Base-by-base conservation (phyloP, 2,329 filamentous ascomycete species). In the Bipolaris victoriae region DNA sequence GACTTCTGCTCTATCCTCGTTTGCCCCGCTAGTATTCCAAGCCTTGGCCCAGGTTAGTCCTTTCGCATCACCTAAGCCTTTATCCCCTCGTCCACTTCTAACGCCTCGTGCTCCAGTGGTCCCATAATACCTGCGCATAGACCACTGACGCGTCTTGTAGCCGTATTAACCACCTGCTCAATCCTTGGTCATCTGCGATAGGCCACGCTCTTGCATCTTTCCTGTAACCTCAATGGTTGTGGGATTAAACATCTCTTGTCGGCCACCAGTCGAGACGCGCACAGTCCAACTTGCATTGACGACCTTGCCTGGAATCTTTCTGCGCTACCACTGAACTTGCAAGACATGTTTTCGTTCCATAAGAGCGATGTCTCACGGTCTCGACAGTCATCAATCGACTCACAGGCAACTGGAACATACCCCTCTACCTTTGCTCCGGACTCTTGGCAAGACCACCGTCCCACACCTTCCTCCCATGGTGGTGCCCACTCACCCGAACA, bases 301-400 rank as follows among this genome's bases (percentile, higher is more conserved):
- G 60, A 55, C 43, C 22, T 52, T 40, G 57, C 26, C 60, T 52
- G 51, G 26, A 16, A 46, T 56, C 48, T 39, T 60, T 37, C 52
- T 53, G 37, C 52, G 45, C 41, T 48, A 53, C 57, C 44, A 52
- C 49, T 41, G 62, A 57, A 55, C 54, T 50, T 10, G 50, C 46
- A 61, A 62, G 60, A 66, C 31, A 76, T 77, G 75, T 76, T 76
- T 61, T 58, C 67, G 29, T 76, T 74, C 48, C 72, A 76, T 68
- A 76, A 75, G 58, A 72, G 54, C 62, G 71, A 70, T 54, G 58
- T 63, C 7, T 63, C 69, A 35, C 68, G 62, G 55, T 76, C 72
- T 26, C 69, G 68, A 52, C 72, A 73, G 53, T 73, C 72, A 36
- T 76, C 72, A 29, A 57, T 72, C 58, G 74, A 77, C 54, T 70